Base-by-base conservation (phyloP, 768 basidiomycete species). In the Boletus tomentosulus region DNA sequence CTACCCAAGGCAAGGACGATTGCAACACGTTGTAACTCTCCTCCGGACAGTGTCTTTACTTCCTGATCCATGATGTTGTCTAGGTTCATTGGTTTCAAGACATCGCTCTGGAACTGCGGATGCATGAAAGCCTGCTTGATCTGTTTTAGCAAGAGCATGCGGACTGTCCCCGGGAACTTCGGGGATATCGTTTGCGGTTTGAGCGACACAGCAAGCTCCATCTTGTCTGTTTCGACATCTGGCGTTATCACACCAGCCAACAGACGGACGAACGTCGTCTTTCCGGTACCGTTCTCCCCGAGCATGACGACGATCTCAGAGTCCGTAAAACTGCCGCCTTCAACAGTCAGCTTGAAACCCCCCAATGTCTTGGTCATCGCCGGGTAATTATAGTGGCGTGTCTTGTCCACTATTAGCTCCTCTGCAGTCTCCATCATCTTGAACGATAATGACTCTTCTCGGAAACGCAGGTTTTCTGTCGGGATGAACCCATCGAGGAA, bases 281-380 rank as follows among this genome's bases (percentile, higher is more conserved):
- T 99, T 37, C 97, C 95, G 3, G 93, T 99, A 47, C 97, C 97
- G 72, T 99, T 99, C 81, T 99, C 97, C 57, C 97, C 97, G 33
- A 99, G 77, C 87, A 99, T 91, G 70, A 99, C 97, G 63, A 99
- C 92, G 70, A 99, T 99, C 71, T 99, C 97, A 2, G 95, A 98
- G 68, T 98, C 95, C n/a, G 96, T 95, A 75, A 98, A 99, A 33
- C 81, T 81, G 25, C 97, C 97, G 0, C 72, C 75, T 62, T 96
- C 83, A 50, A 99, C 91, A 47, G 92, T 92, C 46, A 99, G 83
- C 73, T 99, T 98, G 85, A 99, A 99, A 59, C 67, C 69, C 30
- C 97, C 97, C 47, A 98, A 82, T 0, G 97, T 98, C 76, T 99
- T 99, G 57, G 89, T 89, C 97, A 99, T 98, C 30, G 87, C 61